These are phyloP conservation scores for Brasenia schreberi DNA, from an alignment of 164 flowering plant genomes.

Conservation along the genomic window DNA sequence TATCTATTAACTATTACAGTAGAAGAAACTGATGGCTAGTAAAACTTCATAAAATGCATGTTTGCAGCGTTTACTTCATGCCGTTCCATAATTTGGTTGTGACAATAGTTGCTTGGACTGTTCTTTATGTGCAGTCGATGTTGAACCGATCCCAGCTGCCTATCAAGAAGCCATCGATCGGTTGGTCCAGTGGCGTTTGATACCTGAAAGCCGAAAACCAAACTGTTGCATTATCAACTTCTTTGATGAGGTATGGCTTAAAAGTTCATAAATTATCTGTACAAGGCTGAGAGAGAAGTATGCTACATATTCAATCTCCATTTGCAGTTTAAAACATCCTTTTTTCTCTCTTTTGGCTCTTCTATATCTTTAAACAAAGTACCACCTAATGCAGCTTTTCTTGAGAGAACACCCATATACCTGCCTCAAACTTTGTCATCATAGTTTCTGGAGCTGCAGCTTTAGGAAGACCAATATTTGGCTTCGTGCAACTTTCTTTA, in stretches of 20 bases:
- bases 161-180: conserved; percentile 68
- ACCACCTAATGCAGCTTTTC: too few species aligned
- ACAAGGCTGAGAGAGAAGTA: neutral
- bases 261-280: too few species aligned
- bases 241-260: conserved; percentile 68
- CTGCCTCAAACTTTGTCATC: neutral
- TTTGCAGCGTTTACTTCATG: too few species aligned
- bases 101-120: neutral
- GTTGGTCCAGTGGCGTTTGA: conserved; percentile 61
- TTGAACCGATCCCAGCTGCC: conserved; percentile 73
- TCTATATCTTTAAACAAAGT: too few species aligned
- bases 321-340: too few species aligned
- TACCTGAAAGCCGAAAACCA: conserved; percentile 69
- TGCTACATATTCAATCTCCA: neutral
- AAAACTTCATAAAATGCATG: too few species aligned
- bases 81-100: too few species aligned
- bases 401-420: too few species aligned
- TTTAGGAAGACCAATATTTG: neutral
- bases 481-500: neutral
- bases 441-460: neutral
- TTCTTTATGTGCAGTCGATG: conserved; percentile 31
- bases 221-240: conserved; percentile 86
- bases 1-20: too few species aligned
- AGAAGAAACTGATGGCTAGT: too few species aligned
- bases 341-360: conserved; percentile 1